phyloP scores from a whole-genome alignment of 2,329 filamentous ascomycete genomes.

The Cadophora gregata region DNA sequence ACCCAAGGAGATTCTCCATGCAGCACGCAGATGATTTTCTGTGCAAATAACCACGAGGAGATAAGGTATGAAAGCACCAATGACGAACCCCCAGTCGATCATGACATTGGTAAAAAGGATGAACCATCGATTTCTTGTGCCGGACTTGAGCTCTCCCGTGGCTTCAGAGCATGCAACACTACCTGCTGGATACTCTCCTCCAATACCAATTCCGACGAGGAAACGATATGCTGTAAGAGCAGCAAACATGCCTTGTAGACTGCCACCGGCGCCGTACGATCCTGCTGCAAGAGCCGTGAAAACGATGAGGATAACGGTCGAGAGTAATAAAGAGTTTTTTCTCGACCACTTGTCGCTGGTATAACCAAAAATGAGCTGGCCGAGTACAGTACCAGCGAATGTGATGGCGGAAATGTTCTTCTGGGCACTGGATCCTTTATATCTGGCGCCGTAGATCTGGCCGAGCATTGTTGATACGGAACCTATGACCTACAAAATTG shows the following conservation, averaged over 20 bases:
- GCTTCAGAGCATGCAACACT: constrained; percentile 85
- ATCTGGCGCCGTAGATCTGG: constrained; percentile 72
- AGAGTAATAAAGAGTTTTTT: constrained; percentile 79
- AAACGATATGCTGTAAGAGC: constrained; percentile 85
- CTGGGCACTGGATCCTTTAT: constrained; percentile 70
- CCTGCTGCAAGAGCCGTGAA: constrained; percentile 83
- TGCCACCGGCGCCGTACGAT: constrained; percentile 76
- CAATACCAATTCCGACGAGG: constrained; percentile 81
- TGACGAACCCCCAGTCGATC: constrained; percentile 79
- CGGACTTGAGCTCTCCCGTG: constrained; percentile 79
- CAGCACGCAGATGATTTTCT: constrained; percentile 67
- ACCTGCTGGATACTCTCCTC: constrained; percentile 81
- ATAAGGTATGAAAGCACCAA: constrained; percentile 79
- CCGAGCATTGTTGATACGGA: constrained; percentile 80
- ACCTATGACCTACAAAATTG: constrained; percentile 72
- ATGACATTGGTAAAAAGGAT: constrained; percentile 88
- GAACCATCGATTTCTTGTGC: constrained; percentile 89
- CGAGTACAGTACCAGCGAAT: constrained; percentile 85
- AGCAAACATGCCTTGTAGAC: constrained; percentile 73
- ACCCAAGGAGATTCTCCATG: constrained; percentile 83
- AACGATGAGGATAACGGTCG: constrained; percentile 82
- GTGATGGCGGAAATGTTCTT: constrained; percentile 82
- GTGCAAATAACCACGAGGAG: constrained; percentile 62
- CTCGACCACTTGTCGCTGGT: constrained; percentile 85
- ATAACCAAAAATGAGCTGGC: constrained; percentile 81